phyloP scores from a whole-genome alignment of 2,329 filamentous ascomycete genomes.

The Talaromyces marneffei region DNA sequence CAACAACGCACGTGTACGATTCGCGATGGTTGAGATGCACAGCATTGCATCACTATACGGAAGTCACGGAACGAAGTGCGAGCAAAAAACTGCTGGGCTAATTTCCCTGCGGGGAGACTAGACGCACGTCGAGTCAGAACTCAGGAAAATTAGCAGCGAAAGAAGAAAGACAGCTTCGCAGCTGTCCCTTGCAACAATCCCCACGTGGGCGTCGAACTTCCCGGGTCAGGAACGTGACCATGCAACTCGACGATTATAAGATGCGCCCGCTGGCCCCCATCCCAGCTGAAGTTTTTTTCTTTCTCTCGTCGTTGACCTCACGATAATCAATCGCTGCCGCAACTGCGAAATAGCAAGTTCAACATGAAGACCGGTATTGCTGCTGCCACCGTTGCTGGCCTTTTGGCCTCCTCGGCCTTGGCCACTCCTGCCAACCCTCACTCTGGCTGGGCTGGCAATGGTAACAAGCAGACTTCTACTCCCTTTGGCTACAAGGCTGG shows the following conservation, averaged over 20 bases:
- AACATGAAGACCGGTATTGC: slow-evolving; percentile 13
- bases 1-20: background rate
- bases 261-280: background rate
- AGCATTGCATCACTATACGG: background rate
- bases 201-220: background rate
- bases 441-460: slow-evolving; percentile 1
- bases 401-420: slow-evolving; percentile 11
- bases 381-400: slow-evolving; percentile 9
- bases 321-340: background rate
- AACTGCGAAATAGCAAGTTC: slow-evolving; percentile 52
- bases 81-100: background rate
- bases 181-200: background rate
- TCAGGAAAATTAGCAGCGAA: background rate
- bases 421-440: slow-evolving; percentile 7
- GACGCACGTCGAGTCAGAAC: background rate
- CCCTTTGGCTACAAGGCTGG: slow-evolving; percentile 22
- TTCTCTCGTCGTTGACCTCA: background rate
- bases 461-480: slow-evolving; percentile 2
- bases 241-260: background rate
- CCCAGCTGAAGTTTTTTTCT: background rate
- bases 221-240: background rate
- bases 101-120: background rate
- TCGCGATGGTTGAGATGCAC: background rate
- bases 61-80: background rate
- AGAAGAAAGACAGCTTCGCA: background rate